Conservation (phyloP, 495 filamentous ascomycete species). For the Talaromyces liani region DNA sequence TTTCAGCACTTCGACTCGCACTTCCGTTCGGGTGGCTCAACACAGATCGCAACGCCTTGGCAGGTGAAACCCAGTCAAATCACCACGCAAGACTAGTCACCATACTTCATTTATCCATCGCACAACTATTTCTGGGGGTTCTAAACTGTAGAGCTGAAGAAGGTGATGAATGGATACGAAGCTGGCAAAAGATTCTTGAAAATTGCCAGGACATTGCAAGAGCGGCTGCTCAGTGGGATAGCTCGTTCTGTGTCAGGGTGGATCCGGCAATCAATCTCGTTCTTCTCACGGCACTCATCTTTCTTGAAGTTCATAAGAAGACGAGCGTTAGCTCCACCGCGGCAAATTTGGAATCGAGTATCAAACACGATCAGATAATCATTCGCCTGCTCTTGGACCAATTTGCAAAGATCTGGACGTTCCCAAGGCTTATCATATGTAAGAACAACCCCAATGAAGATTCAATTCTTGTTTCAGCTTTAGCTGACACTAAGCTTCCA, state of each 20-base stretch:
- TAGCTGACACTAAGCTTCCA: neutral
- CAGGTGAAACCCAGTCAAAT: neutral
- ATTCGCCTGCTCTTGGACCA: constrained; percentile 13
- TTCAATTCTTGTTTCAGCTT: neutral
- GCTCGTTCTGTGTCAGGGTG: constrained; percentile 12
- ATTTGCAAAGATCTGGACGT: constrained; percentile 14
- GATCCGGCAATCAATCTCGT: constrained; percentile 17
- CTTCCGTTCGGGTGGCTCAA: neutral
- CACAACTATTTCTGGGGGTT: neutral
- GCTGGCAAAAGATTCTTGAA: constrained; percentile 15
- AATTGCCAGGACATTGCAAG: constrained; percentile 14
- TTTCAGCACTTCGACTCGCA: neutral
- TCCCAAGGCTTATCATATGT: constrained; percentile 14
- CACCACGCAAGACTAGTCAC: neutral
- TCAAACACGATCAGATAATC: constrained; percentile 11
- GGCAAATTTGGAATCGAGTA: neutral
- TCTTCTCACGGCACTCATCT: constrained; percentile 14
- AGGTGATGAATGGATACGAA: constrained; percentile 11
- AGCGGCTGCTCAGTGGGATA: constrained; percentile 15
- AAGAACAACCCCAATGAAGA: neutral
- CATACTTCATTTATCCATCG: neutral
- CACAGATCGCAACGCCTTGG: neutral
- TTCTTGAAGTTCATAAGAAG: constrained; percentile 15
- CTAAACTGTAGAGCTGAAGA: neutral
- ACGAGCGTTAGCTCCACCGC: neutral